phyloP scores from a whole-genome alignment of 1,139 yeast species.

The Diutina mesorugosa region DNA sequence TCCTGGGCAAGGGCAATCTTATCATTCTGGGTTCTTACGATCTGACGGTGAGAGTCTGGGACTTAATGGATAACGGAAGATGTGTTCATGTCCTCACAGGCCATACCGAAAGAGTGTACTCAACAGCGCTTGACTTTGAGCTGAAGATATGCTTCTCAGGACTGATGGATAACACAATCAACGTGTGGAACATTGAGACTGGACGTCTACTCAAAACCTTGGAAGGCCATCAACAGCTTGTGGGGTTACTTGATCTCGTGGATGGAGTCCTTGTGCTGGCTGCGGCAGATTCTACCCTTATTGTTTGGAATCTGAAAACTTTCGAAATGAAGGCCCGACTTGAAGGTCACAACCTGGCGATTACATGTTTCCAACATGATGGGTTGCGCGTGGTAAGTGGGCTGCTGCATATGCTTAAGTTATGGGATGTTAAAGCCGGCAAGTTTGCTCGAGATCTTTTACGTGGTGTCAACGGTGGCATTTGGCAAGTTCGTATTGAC shows the following conservation, averaged over 20 bases:
- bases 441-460: slow-evolving; percentile 62
- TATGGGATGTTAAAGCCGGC: slow-evolving; percentile 79
- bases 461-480: slow-evolving; percentile 65
- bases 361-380: slow-evolving; percentile 88
- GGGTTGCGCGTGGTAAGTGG: slow-evolving; percentile 81
- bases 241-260: slow-evolving; percentile 73
- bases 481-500: slow-evolving; percentile 92
- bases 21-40: slow-evolving; percentile 89
- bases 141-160: slow-evolving; percentile 82
- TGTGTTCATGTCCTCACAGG: slow-evolving; percentile 70
- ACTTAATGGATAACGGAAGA: slow-evolving; percentile 51
- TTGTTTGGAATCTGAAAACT: slow-evolving; percentile 84
- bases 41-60: slow-evolving; percentile 88
- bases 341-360: slow-evolving; percentile 79
- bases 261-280: slow-evolving; percentile 82
- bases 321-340: slow-evolving; percentile 60
- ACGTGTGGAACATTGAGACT: slow-evolving; percentile 77
- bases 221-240: slow-evolving; percentile 82
- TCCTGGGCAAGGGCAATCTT: slow-evolving; percentile 75
- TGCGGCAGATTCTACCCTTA: slow-evolving; percentile 85
- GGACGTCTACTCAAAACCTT: slow-evolving; percentile 57
- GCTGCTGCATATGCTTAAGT: slow-evolving; percentile 66
- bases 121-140: slow-evolving; percentile 68
- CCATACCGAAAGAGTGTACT: slow-evolving; percentile 78
- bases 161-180: slow-evolving; percentile 79